Evolutionary conservation across 208 protist species (phyloP).

Genomic region (Wallacemonas sp.): DNA sequence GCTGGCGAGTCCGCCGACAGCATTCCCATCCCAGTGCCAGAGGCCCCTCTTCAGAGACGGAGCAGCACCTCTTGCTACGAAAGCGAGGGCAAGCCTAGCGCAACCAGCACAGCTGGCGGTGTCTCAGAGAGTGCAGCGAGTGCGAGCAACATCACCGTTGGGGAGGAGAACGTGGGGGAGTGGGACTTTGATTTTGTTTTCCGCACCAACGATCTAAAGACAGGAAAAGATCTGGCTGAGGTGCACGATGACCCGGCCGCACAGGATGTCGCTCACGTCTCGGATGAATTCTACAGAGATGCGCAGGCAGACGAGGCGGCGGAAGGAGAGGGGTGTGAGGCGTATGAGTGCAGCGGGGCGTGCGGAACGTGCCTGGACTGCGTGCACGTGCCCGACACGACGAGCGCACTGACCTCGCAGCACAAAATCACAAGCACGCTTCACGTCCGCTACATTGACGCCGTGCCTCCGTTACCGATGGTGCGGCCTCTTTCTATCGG

Average conservation of each 20-base stretch:
- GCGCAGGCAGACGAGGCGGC: neutral
- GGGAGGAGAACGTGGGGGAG: constrained; percentile 3
- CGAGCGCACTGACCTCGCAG: neutral
- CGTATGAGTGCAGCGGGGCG: no score
- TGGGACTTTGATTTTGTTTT: constrained; percentile 71
- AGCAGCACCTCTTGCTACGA: neutral
- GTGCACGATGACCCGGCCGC: constrained; percentile 1
- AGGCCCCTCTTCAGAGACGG: neutral
- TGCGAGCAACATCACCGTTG: neutral
- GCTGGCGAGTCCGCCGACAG: neutral
- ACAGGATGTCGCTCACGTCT: constrained; percentile 31
- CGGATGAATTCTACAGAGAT: constrained; percentile 34
- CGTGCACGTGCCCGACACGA: constrained; percentile 10
- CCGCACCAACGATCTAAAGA: constrained; percentile 27
- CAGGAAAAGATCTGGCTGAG: constrained; percentile 1
- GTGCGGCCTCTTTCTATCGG: constrained; percentile 38
- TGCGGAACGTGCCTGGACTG: constrained; percentile 7
- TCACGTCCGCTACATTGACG: constrained; percentile 64
- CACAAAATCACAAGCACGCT: constrained; percentile 30
- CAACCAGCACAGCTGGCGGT: neutral
- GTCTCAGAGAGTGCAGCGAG: neutral
- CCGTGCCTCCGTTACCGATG: constrained; percentile 65
- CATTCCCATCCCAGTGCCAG: neutral
- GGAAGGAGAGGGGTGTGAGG: no score
- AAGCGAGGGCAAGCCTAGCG: constrained; percentile 2